Evolutionary conservation across 768 basidiomycete species (phyloP).

Genomic region (Thelephora aurantiotincta): DNA sequence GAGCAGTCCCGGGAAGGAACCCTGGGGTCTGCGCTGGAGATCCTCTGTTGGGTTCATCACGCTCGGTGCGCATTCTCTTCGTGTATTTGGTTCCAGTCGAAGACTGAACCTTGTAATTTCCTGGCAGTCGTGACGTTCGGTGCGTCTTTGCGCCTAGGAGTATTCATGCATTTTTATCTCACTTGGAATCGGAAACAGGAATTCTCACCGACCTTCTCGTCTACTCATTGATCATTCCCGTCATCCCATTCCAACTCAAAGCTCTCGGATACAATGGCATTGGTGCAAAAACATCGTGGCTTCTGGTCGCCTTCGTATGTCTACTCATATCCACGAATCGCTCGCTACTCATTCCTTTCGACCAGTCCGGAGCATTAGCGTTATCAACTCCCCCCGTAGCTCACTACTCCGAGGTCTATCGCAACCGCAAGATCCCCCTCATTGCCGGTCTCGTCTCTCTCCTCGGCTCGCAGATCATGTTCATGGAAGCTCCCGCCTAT

Average conservation of each 20-base stretch:
- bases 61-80: slow-evolving; percentile 10
- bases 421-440: slow-evolving; percentile 18
- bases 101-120: neutral
- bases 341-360: neutral
- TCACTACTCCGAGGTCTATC: slow-evolving; percentile 20
- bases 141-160: slow-evolving; percentile 1
- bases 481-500: slow-evolving; percentile 25
- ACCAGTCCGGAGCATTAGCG: slow-evolving; percentile 18
- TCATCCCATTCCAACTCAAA: slow-evolving; percentile 24
- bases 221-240: slow-evolving; percentile 25
- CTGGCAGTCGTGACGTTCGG: slow-evolving; percentile 16
- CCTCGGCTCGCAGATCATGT: slow-evolving; percentile 21
- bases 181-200: slow-evolving; percentile 9
- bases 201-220: slow-evolving; percentile 21
- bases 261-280: slow-evolving; percentile 19
- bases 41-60: slow-evolving; percentile 21
- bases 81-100: neutral
- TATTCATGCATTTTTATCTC: neutral
- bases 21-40: slow-evolving; percentile 21
- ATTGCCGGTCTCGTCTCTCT: slow-evolving; percentile 19
- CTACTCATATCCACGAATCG: neutral
- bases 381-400: slow-evolving; percentile 24
- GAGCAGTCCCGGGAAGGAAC: slow-evolving; percentile 1
- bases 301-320: slow-evolving; percentile 25
- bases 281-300: slow-evolving; percentile 22